These are phyloP conservation scores for Ogataea neopini DNA, from an alignment of 805 yeast species.

Conservation along the genomic window DNA sequence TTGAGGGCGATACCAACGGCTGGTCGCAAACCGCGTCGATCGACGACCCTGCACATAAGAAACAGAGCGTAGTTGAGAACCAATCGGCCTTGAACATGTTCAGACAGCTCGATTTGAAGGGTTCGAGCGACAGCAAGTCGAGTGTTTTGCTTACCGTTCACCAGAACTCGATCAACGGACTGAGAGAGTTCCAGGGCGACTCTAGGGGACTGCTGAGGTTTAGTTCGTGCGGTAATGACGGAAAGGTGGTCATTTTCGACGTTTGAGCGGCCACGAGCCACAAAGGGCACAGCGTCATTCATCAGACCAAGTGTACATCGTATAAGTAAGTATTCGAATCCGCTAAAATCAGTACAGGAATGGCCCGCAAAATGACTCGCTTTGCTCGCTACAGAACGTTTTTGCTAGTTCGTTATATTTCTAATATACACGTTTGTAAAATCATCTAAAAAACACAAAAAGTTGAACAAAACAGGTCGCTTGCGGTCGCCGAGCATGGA, in stretches of 20 bases:
- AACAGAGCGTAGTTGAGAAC: conserved; percentile 57
- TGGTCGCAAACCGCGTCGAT: conserved; percentile 56
- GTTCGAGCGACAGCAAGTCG: conserved; percentile 54
- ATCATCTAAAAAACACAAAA: neutral
- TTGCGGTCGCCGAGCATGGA: too few relatives aligned
- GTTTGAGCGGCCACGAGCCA: conserved; percentile 25
- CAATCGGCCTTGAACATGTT: conserved; percentile 90
- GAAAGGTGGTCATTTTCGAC: conserved; percentile 80
- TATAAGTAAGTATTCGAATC: too few relatives aligned
- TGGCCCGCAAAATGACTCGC: neutral
- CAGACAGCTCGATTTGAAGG: conserved; percentile 93
- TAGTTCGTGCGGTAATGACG: conserved; percentile 85
- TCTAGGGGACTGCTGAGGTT: conserved; percentile 55
- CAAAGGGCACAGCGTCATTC: too few relatives aligned
- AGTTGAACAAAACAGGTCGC: too few relatives aligned
- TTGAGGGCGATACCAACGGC: conserved; percentile 69
- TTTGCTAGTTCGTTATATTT: neutral
- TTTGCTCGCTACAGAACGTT: too few relatives aligned
- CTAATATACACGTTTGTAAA: conserved; percentile 10
- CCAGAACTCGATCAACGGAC: conserved; percentile 81
- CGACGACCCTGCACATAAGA: conserved; percentile 54
- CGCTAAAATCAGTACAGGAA: too few relatives aligned
- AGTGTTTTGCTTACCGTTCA: conserved; percentile 72
- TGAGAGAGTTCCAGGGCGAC: conserved; percentile 52
- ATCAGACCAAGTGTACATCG: too few relatives aligned